phyloP scores from a whole-genome alignment of 73 alveolate genomes.

The Paramecium tetraurelia region DNA sequence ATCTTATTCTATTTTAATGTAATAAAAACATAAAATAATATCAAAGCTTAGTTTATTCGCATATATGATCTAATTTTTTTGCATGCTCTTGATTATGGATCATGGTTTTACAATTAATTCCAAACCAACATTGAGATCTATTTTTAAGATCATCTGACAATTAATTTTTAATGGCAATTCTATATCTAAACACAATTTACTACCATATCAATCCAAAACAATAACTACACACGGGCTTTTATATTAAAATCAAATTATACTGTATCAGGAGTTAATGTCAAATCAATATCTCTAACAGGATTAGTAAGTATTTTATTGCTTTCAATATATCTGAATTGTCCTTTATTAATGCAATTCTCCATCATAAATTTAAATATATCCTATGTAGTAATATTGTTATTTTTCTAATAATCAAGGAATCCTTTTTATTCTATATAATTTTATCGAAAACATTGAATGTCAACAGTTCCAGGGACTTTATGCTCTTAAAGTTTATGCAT shows the following conservation, averaged over 20 bases:
- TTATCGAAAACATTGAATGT: slow-evolving; percentile 6
- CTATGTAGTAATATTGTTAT: background rate
- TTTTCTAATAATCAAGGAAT: background rate
- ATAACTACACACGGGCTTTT: slow-evolving; percentile 53
- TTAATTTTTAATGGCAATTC: slow-evolving; percentile 60
- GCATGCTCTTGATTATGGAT: slow-evolving; percentile 73
- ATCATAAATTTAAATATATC: slow-evolving; percentile 6
- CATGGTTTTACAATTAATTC: slow-evolving; percentile 69
- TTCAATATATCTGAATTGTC: background rate
- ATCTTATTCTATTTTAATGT: background rate
- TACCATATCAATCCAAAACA: slow-evolving; percentile 70
- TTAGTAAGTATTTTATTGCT: background rate
- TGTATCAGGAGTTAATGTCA: background rate
- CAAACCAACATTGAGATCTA: slow-evolving; percentile 76
- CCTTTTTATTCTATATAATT: slow-evolving; percentile 26
- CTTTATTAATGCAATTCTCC: background rate
- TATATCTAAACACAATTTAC: slow-evolving; percentile 63
- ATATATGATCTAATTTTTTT: slow-evolving; percentile 68
- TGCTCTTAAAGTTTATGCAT: background rate
- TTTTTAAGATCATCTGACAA: slow-evolving; percentile 56
- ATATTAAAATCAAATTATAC: background rate
- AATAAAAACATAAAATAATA: background rate
- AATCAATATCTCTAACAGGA: background rate
- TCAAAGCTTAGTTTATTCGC: slow-evolving; percentile 63
- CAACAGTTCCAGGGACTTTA: background rate